phyloP scores from a whole-genome alignment of 345 rosid species.

The Ricinus communis region DNA sequence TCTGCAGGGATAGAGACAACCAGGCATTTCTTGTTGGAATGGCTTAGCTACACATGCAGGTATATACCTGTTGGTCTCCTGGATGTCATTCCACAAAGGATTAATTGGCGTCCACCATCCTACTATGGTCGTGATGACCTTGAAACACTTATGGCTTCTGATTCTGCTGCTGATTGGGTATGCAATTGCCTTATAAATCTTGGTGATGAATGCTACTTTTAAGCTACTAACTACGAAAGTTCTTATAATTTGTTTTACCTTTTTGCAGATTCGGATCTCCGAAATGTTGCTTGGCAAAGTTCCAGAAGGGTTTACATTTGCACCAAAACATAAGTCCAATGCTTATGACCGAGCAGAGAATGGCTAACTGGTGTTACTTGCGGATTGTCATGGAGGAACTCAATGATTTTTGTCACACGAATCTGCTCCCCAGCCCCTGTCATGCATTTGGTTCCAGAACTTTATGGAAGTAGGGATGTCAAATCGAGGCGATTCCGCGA shows the following conservation, averaged over 20 bases:
- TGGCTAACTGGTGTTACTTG: slow-evolving; percentile 46
- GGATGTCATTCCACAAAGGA: slow-evolving; percentile 72
- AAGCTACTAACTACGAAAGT: background rate
- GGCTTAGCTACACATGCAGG: slow-evolving; percentile 86
- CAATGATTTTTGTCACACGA: background rate
- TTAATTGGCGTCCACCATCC: slow-evolving; percentile 95
- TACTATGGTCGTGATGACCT: slow-evolving; percentile 92
- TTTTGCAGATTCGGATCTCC: slow-evolving; percentile 68
- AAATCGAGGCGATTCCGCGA: background rate
- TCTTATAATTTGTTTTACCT: background rate
- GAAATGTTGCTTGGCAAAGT: slow-evolving; percentile 95
- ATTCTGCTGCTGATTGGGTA: slow-evolving; percentile 98
- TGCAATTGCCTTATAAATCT: slow-evolving; percentile 6
- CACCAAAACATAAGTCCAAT: slow-evolving; percentile 91
- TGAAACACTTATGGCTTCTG: slow-evolving; percentile 93
- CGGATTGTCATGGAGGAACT: background rate
- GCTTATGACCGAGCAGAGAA: slow-evolving; percentile 89
- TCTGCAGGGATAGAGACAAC: slow-evolving; percentile 82
- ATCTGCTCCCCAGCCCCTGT: background rate
- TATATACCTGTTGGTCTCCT: slow-evolving; percentile 86
- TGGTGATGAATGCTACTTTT: background rate
- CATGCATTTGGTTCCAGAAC: background rate
- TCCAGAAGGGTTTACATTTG: slow-evolving; percentile 85
- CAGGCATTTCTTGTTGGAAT: slow-evolving; percentile 88
- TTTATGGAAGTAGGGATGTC: background rate